Evolutionary conservation across 352 stramenopile species (phyloP).

Genomic region (Phytopythium cucurbitacearum): DNA sequence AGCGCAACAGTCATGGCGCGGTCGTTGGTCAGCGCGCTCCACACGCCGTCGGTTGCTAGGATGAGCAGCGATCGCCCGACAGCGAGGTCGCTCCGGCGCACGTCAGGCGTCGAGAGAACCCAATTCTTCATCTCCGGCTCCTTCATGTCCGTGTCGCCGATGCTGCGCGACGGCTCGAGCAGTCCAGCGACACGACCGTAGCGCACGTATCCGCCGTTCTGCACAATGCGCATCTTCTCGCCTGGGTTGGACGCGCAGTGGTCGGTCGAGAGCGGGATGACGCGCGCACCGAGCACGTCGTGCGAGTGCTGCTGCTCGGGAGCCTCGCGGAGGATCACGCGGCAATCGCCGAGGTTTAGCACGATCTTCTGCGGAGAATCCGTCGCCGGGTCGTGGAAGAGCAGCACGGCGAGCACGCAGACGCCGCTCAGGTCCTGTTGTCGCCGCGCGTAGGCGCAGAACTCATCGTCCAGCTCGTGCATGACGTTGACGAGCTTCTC

Average conservation of each 20-base stretch:
- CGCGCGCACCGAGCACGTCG: background rate
- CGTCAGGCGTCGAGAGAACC: slow-evolving; percentile 70
- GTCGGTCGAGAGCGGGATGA: slow-evolving; percentile 46
- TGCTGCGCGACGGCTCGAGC: slow-evolving; percentile 76
- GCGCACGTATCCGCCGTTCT: slow-evolving; percentile 61
- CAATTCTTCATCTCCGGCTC: slow-evolving; percentile 60
- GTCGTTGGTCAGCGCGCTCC: slow-evolving; percentile 59
- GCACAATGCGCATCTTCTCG: slow-evolving; percentile 56
- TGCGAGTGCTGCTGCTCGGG: slow-evolving; percentile 2
- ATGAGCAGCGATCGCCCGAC: slow-evolving; percentile 46
- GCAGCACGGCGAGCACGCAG: slow-evolving; percentile 52
- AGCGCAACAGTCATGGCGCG: slow-evolving; percentile 46
- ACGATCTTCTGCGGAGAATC: slow-evolving; percentile 43
- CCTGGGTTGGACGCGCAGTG: slow-evolving; percentile 61
- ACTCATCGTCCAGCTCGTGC: slow-evolving; percentile 40
- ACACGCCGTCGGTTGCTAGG: slow-evolving; percentile 74
- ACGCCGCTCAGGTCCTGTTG: slow-evolving; percentile 58
- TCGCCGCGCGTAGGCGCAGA: slow-evolving; percentile 29
- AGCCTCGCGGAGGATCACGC: slow-evolving; percentile 43
- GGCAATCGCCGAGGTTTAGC: slow-evolving; percentile 75
- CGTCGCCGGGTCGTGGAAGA: slow-evolving; percentile 35
- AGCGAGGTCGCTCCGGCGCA: slow-evolving; percentile 38
- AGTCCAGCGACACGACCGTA: slow-evolving; percentile 72
- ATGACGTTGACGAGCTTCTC: slow-evolving; percentile 31
- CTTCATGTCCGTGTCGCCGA: slow-evolving; percentile 86